Conservation (phyloP, 148 eudicot species). For the Euryodendron excelsum region DNA sequence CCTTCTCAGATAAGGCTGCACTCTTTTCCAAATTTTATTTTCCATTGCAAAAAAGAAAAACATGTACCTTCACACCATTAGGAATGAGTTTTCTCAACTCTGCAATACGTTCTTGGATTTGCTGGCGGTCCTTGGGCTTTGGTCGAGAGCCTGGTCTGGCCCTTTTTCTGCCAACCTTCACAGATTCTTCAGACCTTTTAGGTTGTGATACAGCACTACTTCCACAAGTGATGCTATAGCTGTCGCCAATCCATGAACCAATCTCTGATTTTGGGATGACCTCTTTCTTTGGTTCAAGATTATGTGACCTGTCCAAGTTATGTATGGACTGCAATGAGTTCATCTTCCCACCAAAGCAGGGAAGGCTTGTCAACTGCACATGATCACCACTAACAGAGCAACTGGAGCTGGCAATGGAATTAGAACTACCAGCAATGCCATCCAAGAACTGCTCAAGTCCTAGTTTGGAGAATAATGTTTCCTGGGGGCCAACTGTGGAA, state of each 20-base stretch:
- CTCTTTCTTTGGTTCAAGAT: constrained; percentile 28
- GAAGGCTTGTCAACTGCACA: constrained; percentile 12
- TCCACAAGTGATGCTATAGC: constrained; percentile 35
- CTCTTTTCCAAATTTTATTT: not conserved
- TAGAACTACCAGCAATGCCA: constrained; percentile 28
- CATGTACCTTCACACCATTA: constrained; percentile 74
- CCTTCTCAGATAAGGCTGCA: not conserved
- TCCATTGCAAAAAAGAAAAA: not conserved
- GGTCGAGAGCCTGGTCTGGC: constrained; percentile 71
- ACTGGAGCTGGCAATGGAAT: constrained; percentile 36
- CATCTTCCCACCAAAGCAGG: constrained; percentile 14
- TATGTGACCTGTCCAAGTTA: constrained; percentile 8
- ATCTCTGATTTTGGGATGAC: constrained; percentile 25
- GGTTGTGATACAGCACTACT: constrained; percentile 38
- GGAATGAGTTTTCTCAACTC: constrained; percentile 85
- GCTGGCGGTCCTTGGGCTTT: constrained; percentile 83
- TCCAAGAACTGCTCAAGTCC: constrained; percentile 62
- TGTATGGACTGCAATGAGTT: constrained; percentile 24
- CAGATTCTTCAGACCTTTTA: constrained; percentile 35
- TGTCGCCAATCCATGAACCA: constrained; percentile 34
- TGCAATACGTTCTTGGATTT: constrained; percentile 72
- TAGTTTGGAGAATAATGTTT: constrained; percentile 61
- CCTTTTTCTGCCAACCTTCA: constrained; percentile 56
- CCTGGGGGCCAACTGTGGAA: constrained; percentile 25
- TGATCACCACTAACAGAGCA: constrained; percentile 18